Evolutionary conservation across 371 early-diverging fungal species (phyloP), one percentile per base, ranked within the genome.

Genomic region (Parasitella parasitica): DNA sequence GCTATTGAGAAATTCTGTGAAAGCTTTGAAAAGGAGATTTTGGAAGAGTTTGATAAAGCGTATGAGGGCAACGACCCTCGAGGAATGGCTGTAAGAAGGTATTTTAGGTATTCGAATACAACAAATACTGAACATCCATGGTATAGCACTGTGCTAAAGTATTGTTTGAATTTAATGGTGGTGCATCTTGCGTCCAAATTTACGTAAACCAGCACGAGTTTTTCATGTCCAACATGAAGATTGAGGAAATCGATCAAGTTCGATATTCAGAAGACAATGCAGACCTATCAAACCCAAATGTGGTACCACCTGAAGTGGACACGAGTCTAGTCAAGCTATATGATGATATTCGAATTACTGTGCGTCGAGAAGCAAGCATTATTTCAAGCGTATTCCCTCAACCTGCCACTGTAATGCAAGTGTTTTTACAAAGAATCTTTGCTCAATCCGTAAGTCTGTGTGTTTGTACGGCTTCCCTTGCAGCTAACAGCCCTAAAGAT

Each of bases 201-300:
- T 98, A 96, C 65, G 91, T 98, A 34, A 96, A 95, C 76, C 98
- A 97, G 70, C 97, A 97, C 66, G 93, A 93, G 58, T 96, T 97
- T 64, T 97, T 97, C 65, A 88, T 94, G 72, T 89, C 91, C 24
- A 86, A 90, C 58, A 77, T 89, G 69, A 89, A 91, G 46, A 75
- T 91, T 57, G 82, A 77, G 36, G 89, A 89, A 67, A 66, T 76
- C 48, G 83, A 81, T n/a, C 65, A 75, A 11, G 20, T 68, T 5
- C 57, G 75, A 28, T 68, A 65, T 46, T 73, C 78, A 2, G 78
- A 78, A 64, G 78, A 81, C 39, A 66, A 75, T 50, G 54, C 63
- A 7, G 73, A 74, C 32, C 48, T 81, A 26, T 76, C 78, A 16
- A 70, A 81, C 54, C 81, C 81, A 5, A 63, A 75, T 53, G 24